Conservation (phyloP, 192 early-diverging fungal species). For the Fimicolochytrium jonesii region DNA sequence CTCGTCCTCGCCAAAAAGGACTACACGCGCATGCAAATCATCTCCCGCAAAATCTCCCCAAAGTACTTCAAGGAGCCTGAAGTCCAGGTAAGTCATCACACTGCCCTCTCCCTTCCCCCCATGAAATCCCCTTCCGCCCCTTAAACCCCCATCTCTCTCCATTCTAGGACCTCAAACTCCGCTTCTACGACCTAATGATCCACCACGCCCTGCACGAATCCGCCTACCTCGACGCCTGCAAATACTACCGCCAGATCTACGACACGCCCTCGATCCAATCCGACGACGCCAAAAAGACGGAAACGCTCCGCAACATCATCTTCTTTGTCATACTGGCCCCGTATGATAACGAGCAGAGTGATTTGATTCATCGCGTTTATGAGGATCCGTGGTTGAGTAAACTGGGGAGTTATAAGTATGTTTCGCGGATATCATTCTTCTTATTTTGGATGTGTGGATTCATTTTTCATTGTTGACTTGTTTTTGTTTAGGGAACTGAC, state of each 20-base stretch:
- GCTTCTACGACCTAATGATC: conserved; percentile 96
- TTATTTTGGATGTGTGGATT: conserved; percentile 10
- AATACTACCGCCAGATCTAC: conserved; percentile 89
- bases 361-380: conserved; percentile 83
- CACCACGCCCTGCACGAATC: conserved; percentile 88
- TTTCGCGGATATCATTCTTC: too few relatives aligned
- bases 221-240: conserved; percentile 85
- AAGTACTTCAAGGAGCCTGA: conserved; percentile 87
- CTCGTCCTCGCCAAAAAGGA: conserved; percentile 90
- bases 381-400: conserved; percentile 77
- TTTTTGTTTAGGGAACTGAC: conserved; percentile 62
- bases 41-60: conserved; percentile 91
- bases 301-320: conserved; percentile 75
- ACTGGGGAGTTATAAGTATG: conserved; percentile 68
- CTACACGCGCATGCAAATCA: conserved; percentile 86
- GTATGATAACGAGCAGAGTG: conserved; percentile 94
- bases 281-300: conserved; percentile 46
- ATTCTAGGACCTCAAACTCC: conserved; percentile 82
- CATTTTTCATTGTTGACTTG: too few relatives aligned
- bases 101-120: background rate
- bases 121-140: background rate
- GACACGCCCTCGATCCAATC: conserved; percentile 76
- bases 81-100: conserved; percentile 59
- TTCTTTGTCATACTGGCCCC: conserved; percentile 86
- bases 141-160: background rate